Base-by-base conservation (phyloP, 805 yeast genomes). In the Sugiyamaella valdiviana region DNA sequence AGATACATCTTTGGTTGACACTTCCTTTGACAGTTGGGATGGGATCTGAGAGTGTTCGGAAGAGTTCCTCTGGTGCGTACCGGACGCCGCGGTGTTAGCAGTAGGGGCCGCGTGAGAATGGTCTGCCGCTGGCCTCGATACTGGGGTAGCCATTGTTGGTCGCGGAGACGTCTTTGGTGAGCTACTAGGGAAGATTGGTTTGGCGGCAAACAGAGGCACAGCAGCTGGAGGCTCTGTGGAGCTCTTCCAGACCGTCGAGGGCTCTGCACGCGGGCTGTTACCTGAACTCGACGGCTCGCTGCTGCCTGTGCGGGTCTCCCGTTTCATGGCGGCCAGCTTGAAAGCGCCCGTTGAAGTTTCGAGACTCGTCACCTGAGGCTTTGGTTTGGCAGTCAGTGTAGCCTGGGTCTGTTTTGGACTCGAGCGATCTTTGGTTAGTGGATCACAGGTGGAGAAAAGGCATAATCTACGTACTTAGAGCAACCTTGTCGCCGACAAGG, bases 271-370 rank as follows among this genome's bases (percentile, higher is more conserved):
- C 5, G 60, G 60, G 16, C 53, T 49, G 22, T 42, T 40, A 9
- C 32, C 43, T 2, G 54, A 26, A 41, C 55, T 51, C 16, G 53
- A 39, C 14, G 57, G 29, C 19, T 56, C 60, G 17, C 50, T 46
- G 32, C 45, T 36, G 16, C 43, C 42, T 21, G 41, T 15, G 17
- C 44, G 24, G n/a, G 32, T 22, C 6, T 52, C 56, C 24, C 54
- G 42, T 37, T 51, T 52, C 55, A 57, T 51, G 12, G 63, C 51
- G 9, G 51, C 55, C 29, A 61, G 55, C 47, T 58, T 59, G 49
- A 54, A 58, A n/a, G 55, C 47, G 7, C 65, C 65, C 1, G 61
- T 51, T 14, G 61, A 53, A 5, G 63, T 57, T 14, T 60, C 47
- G 44, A 60, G 41, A 22, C 58, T 35, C 14, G 52, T 48, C 22